Evolutionary conservation across 345 rosid genomes (phyloP), one percentile per base, ranked within the genome.

Genomic region (Limnanthes douglasii): DNA sequence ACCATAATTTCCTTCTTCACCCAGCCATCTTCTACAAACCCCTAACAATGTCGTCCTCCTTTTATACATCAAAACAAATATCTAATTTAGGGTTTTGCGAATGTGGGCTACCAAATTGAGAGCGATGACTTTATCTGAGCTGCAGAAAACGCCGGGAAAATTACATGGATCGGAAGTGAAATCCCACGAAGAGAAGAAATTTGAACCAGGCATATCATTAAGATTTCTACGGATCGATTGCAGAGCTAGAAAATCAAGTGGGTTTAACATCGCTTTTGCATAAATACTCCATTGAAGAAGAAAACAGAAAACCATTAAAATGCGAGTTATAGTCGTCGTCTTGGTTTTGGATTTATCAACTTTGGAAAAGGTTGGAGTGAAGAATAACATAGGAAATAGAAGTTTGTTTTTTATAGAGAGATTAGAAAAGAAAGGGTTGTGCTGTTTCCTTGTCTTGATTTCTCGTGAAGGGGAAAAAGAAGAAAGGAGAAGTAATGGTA

Each of bases 81-180:
- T n/a, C n/a, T n/a, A n/a, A n/a, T n/a, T n/a, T n/a, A n/a, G n/a
- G n/a, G n/a, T n/a, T n/a, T n/a, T n/a, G n/a, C n/a, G n/a, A n/a
- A n/a, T n/a, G n/a, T n/a, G n/a, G n/a, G n/a, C 94, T 2, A 95
- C 96, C 36, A 90, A 72, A 41, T 77, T 80, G 34, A 90, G 93
- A 19, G 92, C 59, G 11, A 75, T 20, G 0, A 84, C 98, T 34
- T 57, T 55, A 17, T 90, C 78, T 2, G 60, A 56, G 8, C 63
- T 75, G 17, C 98, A 90, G 57, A 54, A 77, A 47, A 90, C 93
- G 5, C 98, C 94, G 32, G 78, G 77, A 56, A 90, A 90, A 41
- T 69, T 73, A 39, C 98, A 90, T 1, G 98, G 98, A 42, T 90
- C 98, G 19, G 98, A 71, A 29, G 98, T 90, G 72, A 80, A 84